These are phyloP conservation scores for Colletotrichum liaoningense DNA, from an alignment of 2,329 filamentous ascomycete species.

Conservation along the genomic window DNA sequence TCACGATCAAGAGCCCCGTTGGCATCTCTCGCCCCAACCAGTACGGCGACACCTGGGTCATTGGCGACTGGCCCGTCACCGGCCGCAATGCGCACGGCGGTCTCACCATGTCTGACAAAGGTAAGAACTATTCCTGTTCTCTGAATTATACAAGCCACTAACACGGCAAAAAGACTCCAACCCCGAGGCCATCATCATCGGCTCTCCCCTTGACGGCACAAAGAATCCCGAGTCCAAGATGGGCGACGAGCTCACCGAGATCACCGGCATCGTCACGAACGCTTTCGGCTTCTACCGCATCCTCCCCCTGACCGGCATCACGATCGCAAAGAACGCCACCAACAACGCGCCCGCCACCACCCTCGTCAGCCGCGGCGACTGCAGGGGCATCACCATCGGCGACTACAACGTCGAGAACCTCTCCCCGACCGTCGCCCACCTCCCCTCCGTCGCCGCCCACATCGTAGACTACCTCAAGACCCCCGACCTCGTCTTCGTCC, in stretches of 20 bases:
- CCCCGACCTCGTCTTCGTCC: conserved; percentile 75
- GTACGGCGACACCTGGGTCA: conserved; percentile 77
- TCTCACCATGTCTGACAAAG: conserved; percentile 69
- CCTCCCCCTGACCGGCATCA: conserved; percentile 70
- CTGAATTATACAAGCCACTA: not conserved
- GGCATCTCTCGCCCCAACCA: conserved; percentile 71
- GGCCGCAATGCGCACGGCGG: conserved; percentile 73
- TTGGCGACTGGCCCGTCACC: conserved; percentile 72
- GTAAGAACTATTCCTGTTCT: no score
- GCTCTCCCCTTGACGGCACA: conserved; percentile 72
- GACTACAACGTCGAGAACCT: conserved; percentile 80
- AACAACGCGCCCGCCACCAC: conserved; percentile 60
- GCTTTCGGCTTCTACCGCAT: conserved; percentile 77
- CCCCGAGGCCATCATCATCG: conserved; percentile 76
- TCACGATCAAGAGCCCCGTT: conserved; percentile 68
- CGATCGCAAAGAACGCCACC: conserved; percentile 58
- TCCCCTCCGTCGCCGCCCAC: conserved; percentile 70
- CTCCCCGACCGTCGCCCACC: conserved; percentile 63
- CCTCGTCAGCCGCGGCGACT: conserved; percentile 66
- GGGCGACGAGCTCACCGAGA: conserved; percentile 72
- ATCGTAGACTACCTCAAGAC: conserved; percentile 72
- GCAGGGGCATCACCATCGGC: conserved; percentile 71
- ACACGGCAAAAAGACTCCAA: conserved; percentile 66
- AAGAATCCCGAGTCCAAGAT: conserved; percentile 72
- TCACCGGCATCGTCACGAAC: conserved; percentile 76